Evolutionary conservation across 352 stramenopile species (phyloP).

Genomic region (Phytopythium delawarense): DNA sequence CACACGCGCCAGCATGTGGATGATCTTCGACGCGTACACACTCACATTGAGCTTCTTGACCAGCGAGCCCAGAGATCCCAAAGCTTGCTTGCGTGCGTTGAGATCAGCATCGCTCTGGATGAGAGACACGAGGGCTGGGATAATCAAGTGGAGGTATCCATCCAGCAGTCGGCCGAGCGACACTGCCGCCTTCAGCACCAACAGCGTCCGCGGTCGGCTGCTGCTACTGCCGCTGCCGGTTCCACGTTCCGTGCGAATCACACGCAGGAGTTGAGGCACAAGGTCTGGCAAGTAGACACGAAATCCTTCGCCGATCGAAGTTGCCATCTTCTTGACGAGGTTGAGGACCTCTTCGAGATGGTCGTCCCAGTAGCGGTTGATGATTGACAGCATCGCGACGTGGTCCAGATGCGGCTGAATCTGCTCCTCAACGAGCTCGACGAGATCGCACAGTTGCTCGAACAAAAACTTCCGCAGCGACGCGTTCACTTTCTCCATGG

Average conservation of each 20-base stretch:
- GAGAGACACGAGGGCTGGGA: constrained; percentile 73
- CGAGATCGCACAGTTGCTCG: constrained; percentile 95
- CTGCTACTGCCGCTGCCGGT: constrained; percentile 27
- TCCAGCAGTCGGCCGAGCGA: constrained; percentile 73
- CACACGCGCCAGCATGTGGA: constrained; percentile 84
- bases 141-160: constrained; percentile 83
- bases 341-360: constrained; percentile 97
- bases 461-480: constrained; percentile 94
- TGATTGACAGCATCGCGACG: constrained; percentile 76
- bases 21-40: constrained; percentile 87
- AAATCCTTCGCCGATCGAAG: constrained; percentile 82
- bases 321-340: constrained; percentile 92
- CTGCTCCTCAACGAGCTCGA: constrained; percentile 96
- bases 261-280: constrained; percentile 84
- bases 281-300: constrained; percentile 86
- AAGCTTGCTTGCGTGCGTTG: constrained; percentile 74
- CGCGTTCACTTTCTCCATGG: constrained; percentile 86
- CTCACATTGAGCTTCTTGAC: constrained; percentile 90
- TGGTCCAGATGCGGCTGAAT: constrained; percentile 90
- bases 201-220: constrained; percentile 61
- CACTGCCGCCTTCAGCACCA: constrained; percentile 78
- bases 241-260: constrained; percentile 72
- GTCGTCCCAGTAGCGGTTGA: constrained; percentile 83
- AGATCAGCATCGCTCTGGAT: constrained; percentile 83
- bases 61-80: constrained; percentile 76